Evolutionary conservation across 306 rosid species (phyloP), one percentile per base, ranked within the genome.

Genomic region (Quillaja saponaria): DNA sequence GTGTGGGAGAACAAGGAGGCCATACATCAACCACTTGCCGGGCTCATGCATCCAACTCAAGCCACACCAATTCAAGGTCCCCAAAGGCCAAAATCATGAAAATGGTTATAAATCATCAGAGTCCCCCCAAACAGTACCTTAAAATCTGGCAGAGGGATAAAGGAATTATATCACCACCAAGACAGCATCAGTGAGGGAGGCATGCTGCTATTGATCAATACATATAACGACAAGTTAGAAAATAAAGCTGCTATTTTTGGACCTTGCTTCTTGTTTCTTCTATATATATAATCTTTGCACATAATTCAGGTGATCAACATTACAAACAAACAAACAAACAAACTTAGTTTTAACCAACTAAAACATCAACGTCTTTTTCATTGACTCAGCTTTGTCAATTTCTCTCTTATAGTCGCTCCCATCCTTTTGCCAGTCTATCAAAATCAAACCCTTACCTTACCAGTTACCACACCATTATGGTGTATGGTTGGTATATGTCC

Each of bases 181-280:
- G n/a, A n/a, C n/a, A n/a, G n/a, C n/a, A n/a, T n/a, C n/a, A n/a
- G n/a, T n/a, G n/a, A n/a, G 59, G 1, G 2, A 34, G 58, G 47
- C 76, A 63, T 75, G 75, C 80, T 53, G 8, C 39, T n/a, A n/a
- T n/a, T n/a, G n/a, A n/a, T n/a, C n/a, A n/a, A n/a, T n/a, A n/a
- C n/a, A n/a, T n/a, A n/a, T n/a, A n/a, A n/a, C n/a, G n/a, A n/a
- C n/a, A n/a, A n/a, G 8, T 3, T 11, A 34, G 55, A 34, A 72
- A 69, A 47, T 58, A 74, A 74, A 69, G 71, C 80, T 66, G 69
- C 71, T n/a, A 15, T 47, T 20, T 15, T 68, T 69, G 76, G 73
- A 63, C 48, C 57, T 58, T 72, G 35, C 73, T 68, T n/a, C 62
- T 55, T 46, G 45, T 67, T 67, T 66, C 61, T 42, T 61, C 61